Base-by-base conservation (phyloP, 2,329 filamentous ascomycete species). In the Pezicula rhizophila region DNA sequence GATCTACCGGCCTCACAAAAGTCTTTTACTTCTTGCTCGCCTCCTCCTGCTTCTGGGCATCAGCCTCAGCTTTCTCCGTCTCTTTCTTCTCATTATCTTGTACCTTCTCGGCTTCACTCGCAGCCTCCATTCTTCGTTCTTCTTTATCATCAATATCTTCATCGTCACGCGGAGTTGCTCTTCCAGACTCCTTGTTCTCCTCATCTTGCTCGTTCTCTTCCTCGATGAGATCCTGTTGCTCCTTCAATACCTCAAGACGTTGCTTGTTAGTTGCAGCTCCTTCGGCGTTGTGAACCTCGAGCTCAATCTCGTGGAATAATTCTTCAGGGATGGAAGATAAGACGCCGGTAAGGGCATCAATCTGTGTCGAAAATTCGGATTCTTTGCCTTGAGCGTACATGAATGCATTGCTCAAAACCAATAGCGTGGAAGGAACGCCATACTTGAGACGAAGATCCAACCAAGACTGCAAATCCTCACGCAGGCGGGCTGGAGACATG, bases 201-300 rank as follows among this genome's bases (percentile, higher is more conserved):
- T 90, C 80, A 62, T 88, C 87, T 72, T 99, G 92, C 73, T 93
- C 81, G 56, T 92, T 95, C 75, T 99, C 93, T 66, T 99, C 93
- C 55, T 96, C 85, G 50, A 99, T 99, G 54, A 99, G 82, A 67
- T 96, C 93, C 68, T 99, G 88, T 74, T 99, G 93, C 74, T 99
- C 93, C 79, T 90, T 95, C 65, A 99, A 79, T 14, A 99, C 93
- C 74, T 99, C 93, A 38, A 99, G 85, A 67, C 93, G 87, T 76
- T 97, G 93, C 79, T 95, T 96, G 80, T 99, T 99, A 57, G 93
- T 99, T 20, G 93, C 93, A 10, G 91, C 92, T 53, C 93, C 93
- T 72, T 99, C 93, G 43, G 92, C 91, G 53, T 85, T 95, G 77
- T 96, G 89, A 8, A 99, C 90, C 73, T 99, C 93, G 28, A 99